These are phyloP conservation scores for Aspergillus novoparasiticus DNA, from an alignment of 2,329 filamentous ascomycete genomes.

Conservation along the genomic window DNA sequence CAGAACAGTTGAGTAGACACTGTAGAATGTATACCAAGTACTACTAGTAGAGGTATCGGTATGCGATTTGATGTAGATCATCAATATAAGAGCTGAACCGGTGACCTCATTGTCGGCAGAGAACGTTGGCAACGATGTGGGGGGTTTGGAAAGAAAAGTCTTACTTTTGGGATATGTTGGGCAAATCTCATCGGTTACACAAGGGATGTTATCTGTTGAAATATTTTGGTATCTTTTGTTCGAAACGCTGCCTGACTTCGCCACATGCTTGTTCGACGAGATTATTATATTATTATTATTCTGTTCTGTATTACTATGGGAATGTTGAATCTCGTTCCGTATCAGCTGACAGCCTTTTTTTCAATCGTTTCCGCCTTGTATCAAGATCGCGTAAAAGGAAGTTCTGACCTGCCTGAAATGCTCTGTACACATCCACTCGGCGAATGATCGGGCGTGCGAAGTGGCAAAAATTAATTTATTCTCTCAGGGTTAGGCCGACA, in stretches of 20 bases:
- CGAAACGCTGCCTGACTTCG: background rate
- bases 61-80: background rate
- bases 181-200: background rate
- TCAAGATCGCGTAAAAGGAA: constrained; percentile 4
- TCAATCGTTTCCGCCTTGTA: background rate
- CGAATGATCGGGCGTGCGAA: background rate
- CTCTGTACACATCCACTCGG: background rate
- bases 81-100: background rate
- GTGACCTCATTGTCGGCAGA: constrained; percentile 1
- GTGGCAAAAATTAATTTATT: constrained; percentile 1
- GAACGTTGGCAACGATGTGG: background rate
- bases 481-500: background rate
- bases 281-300: background rate
- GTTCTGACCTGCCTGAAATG: background rate
- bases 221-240: background rate
- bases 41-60: background rate
- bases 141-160: background rate
- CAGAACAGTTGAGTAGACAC: background rate
- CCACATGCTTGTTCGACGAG: background rate
- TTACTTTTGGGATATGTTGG: background rate
- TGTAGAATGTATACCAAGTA: background rate
- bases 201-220: background rate
- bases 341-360: background rate
- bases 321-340: background rate
- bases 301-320: background rate